Base-by-base conservation (phyloP, 2,329 filamentous ascomycete genomes). In the Aureobasidium leucospermi region DNA sequence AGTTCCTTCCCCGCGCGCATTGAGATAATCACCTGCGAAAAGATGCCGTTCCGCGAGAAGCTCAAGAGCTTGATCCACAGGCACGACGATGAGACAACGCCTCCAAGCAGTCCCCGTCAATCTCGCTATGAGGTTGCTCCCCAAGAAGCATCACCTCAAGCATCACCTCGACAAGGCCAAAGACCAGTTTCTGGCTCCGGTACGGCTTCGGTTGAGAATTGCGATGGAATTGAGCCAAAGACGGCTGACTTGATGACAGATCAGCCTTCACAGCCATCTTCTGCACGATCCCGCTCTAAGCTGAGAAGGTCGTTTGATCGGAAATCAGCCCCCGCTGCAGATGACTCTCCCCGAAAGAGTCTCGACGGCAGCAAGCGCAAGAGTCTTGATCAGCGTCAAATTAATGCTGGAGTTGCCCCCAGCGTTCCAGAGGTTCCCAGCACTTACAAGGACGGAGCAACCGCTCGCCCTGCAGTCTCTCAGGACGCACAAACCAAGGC, bases 21-120 rank as follows among this genome's bases (percentile, higher is more conserved):
- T n/a, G 29, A 28, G 38, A 43, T 23, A 31, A 56, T 7, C 41
- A 43, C 39, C 32, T 39, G 32, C 43, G 28, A 43, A 41, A 58
- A 48, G 23, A 56, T 58, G 55, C 55, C 55, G 55, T 6, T 51
- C 29, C 56, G 56, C 4, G 56, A 59, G 38, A 59, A 59, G 46
- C 36, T 59, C 28, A 59, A 59, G 56, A 59, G 47, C 45, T 49
- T 51, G 47, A 28, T 59, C 29, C 45, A 43, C 46, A 48, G 55
- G 36, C 55, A 58, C 23, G 43, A 58, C 32, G 32, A 58, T 28
- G 55, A 58, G 23, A 29, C 52, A 34, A 43, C 52, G 15, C 39
- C 43, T 39, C 53, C 43, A 16, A 58, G 41, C 13, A 36, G 42
- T 13, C 32, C 31, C 10, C 29, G 42, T 13, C 23, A 34, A 28